Conservation (phyloP, 106 monocot species). For the Dendrobium nobile region DNA sequence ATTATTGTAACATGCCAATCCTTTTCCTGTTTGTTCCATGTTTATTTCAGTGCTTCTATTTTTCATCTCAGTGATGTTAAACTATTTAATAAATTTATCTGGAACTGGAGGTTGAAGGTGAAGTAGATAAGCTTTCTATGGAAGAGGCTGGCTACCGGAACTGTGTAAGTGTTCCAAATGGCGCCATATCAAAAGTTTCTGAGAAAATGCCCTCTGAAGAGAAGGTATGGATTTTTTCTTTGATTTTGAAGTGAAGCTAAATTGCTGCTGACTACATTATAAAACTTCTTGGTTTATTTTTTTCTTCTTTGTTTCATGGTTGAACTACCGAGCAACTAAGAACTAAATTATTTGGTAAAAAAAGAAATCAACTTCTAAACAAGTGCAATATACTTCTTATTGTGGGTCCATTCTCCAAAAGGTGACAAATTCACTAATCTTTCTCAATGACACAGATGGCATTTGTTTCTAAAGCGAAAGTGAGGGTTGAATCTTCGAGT, state of each 20-base stretch:
- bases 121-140: slow-evolving; percentile 75
- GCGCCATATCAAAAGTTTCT: slow-evolving; percentile 54
- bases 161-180: slow-evolving; percentile 81
- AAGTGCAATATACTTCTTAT: background rate
- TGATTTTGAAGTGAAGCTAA: background rate
- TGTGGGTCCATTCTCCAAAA: background rate
- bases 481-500: background rate
- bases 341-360: background rate
- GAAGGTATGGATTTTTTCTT: slow-evolving; percentile 25
- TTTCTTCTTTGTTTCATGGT: background rate
- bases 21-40: background rate
- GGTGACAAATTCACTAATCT: background rate
- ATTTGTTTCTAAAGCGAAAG: background rate
- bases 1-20: slow-evolving; percentile 65
- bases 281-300: background rate
- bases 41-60: background rate
- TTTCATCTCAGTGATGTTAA: background rate
- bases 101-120: slow-evolving; percentile 59
- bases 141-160: slow-evolving; percentile 72
- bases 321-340: background rate
- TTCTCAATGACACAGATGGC: background rate
- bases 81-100: slow-evolving; percentile 3
- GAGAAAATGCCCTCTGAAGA: slow-evolving; percentile 27
- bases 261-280: background rate
- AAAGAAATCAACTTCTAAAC: background rate